Evolutionary conservation across 176 grass and related monocot species (phyloP), one percentile per base, ranked within the genome.

Genomic region (Zoysia japonica): DNA sequence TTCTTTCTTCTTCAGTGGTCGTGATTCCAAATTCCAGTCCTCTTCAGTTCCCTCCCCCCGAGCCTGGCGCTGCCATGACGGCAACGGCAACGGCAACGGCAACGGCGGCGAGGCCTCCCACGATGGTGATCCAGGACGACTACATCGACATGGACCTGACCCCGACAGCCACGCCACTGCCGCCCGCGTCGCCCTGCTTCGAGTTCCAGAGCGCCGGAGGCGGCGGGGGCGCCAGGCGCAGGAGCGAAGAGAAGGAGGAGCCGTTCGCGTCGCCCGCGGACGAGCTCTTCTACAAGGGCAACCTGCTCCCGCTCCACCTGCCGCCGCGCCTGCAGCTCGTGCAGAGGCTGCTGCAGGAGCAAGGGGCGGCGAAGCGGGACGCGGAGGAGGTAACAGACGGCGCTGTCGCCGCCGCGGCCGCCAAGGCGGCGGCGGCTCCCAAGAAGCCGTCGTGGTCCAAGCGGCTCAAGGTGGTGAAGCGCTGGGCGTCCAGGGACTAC

Each of bases 251-350:
- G 41, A 43, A 47, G 85, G 87, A 80, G 47, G 70, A 60, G 9
- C 71, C 67, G 50, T 78, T 74, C 81, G 75, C 78, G 63, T 92
- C 82, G 46, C 90, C 96, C 11, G 92, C 92, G 0, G 96, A 99
- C 80, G 96, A 99, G 83, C 96, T 99, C 4, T 99, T 99, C 84
- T 91, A 99, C 90, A 88, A 90, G 83, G 96, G 96, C 46, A 99
- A 95, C 35, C 88, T 98, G 51, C 81, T 98, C 7, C 96, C 96
- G 5, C 78, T 98, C 7, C 92, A 90, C 67, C 84, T 97, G 2
- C 89, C 94, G 9, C 91, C 94, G 12, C 77, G 89, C 47, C 69
- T 97, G 53, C 89, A 92, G 66, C 87, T 97, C 81, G 87, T 94
- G 69, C 89, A 92, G 79, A 88, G 91, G 62, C 86, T 93, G 51